Evolutionary conservation across 228 moss, liverwort and hornwort species (phyloP).

Genomic region (Sphagnum fallax): DNA sequence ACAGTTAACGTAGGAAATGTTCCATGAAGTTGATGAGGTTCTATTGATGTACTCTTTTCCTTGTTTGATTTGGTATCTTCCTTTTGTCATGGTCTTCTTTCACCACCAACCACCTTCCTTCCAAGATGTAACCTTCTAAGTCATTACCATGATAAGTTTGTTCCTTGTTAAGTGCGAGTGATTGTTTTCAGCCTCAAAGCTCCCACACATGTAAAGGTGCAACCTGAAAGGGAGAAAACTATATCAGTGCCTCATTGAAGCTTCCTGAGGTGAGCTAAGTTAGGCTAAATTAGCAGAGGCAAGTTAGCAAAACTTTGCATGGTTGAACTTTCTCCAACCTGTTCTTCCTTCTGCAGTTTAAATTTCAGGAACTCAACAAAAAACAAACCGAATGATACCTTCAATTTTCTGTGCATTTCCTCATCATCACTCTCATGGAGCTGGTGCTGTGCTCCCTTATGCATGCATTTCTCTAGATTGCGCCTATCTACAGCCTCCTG

Average conservation of each 20-base stretch:
- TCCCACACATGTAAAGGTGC: slow-evolving; percentile 31
- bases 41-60: too few species aligned
- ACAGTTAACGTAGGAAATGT: too few species aligned
- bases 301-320: background rate
- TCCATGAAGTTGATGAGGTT: too few species aligned
- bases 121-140: too few species aligned
- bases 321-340: background rate
- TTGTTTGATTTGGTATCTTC: too few species aligned
- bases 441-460: slow-evolving; percentile 24
- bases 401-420: slow-evolving; percentile 42
- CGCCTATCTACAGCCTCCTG: slow-evolving; percentile 31
- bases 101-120: too few species aligned
- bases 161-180: slow-evolving; percentile 27
- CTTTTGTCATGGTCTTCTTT: too few species aligned
- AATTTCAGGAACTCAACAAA: too few species aligned
- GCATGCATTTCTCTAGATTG: slow-evolving; percentile 34
- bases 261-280: background rate
- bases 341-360: background rate
- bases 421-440: slow-evolving; percentile 45
- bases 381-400: slow-evolving; percentile 6
- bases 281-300: background rate
- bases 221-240: slow-evolving; percentile 14
- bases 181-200: slow-evolving; percentile 40
- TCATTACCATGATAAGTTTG: too few species aligned
- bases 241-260: too few species aligned